These are phyloP conservation scores for Byssothecium circinans DNA, from an alignment of 2,329 filamentous ascomycete genomes.

Conservation along the genomic window DNA sequence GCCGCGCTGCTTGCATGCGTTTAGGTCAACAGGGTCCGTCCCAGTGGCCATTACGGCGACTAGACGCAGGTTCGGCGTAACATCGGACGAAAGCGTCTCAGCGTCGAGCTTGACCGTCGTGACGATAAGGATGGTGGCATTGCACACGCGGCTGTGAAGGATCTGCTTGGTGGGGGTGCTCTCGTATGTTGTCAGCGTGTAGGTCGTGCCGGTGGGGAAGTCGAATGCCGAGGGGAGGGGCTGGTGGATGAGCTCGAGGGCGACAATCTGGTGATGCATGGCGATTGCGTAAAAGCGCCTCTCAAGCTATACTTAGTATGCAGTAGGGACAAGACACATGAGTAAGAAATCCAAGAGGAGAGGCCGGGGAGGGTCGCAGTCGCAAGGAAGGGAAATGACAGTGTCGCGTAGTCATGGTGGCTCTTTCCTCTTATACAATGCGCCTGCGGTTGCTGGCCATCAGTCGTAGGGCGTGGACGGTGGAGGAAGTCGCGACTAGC, in stretches of 20 bases:
- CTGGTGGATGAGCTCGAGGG: slow-evolving; percentile 48
- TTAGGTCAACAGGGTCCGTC: slow-evolving; percentile 51
- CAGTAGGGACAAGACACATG: too few species aligned
- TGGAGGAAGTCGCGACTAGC: too few species aligned
- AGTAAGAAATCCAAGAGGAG: too few species aligned
- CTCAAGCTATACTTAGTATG: too few species aligned
- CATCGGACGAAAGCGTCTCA: slow-evolving; percentile 39
- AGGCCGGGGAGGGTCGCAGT: too few species aligned
- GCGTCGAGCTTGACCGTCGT: slow-evolving; percentile 48
- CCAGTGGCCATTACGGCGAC: slow-evolving; percentile 53
- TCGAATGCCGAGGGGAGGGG: slow-evolving; percentile 45
- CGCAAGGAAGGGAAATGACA: too few species aligned
- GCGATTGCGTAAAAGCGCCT: background rate
- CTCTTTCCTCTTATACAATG: too few species aligned
- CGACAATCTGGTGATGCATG: slow-evolving; percentile 51
- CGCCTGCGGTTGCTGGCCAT: too few species aligned
- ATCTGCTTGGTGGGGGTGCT: slow-evolving; percentile 27
- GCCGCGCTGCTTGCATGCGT: slow-evolving; percentile 46
- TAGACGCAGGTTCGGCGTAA: slow-evolving; percentile 48
- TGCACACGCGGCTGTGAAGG: slow-evolving; percentile 46
- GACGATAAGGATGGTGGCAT: slow-evolving; percentile 52
- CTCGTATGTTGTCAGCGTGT: slow-evolving; percentile 46
- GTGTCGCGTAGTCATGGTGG: too few species aligned
- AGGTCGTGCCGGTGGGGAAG: slow-evolving; percentile 40
- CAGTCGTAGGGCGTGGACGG: too few species aligned